Conservation (phyloP, 495 filamentous ascomycete genomes). For the Cercophora newfieldiana region DNA sequence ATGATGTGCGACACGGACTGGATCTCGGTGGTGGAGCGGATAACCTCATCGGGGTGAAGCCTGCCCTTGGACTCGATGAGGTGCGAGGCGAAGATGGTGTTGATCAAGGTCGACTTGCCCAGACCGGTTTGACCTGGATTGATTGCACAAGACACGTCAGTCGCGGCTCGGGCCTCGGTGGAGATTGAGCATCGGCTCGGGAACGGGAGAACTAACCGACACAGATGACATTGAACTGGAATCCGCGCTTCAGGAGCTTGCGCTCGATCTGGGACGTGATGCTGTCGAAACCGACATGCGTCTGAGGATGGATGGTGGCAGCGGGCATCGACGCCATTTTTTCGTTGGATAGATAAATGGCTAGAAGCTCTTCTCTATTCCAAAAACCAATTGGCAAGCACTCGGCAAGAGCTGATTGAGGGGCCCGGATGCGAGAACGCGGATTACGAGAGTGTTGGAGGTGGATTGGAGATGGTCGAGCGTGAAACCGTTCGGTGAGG, state of each 20-base stretch:
- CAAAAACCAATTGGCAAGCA: slow-evolving; percentile 42
- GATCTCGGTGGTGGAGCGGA: slow-evolving; percentile 96
- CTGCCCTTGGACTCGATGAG: slow-evolving; percentile 98
- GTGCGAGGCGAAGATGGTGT: slow-evolving; percentile 99
- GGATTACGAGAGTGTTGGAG: slow-evolving; percentile 10
- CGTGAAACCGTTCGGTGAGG: slow-evolving; percentile 19
- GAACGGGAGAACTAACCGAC: slow-evolving; percentile 72
- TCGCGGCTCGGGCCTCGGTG: slow-evolving; percentile 22
- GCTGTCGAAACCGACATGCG: slow-evolving; percentile 99
- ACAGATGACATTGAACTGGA: slow-evolving; percentile 99
- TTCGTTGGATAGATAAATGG: slow-evolving; percentile 28
- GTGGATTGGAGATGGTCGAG: slow-evolving; percentile 27
- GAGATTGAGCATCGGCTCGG: not conserved
- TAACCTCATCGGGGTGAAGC: slow-evolving; percentile 83
- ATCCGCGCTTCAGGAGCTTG: slow-evolving; percentile 99
- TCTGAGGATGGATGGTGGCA: slow-evolving; percentile 76
- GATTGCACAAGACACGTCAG: slow-evolving; percentile 42
- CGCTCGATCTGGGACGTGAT: slow-evolving; percentile 97
- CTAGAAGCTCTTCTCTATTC: slow-evolving; percentile 34
- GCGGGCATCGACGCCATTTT: slow-evolving; percentile 49
- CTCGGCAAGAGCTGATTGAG: slow-evolving; percentile 19
- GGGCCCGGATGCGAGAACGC: slow-evolving; percentile 12
- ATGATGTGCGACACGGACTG: slow-evolving; percentile 97
- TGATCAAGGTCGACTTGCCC: slow-evolving; percentile 98
- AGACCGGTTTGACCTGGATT: slow-evolving; percentile 89